Conservation (phyloP, 2,329 filamentous ascomycete species). For the Plenodomus biglobosus region DNA sequence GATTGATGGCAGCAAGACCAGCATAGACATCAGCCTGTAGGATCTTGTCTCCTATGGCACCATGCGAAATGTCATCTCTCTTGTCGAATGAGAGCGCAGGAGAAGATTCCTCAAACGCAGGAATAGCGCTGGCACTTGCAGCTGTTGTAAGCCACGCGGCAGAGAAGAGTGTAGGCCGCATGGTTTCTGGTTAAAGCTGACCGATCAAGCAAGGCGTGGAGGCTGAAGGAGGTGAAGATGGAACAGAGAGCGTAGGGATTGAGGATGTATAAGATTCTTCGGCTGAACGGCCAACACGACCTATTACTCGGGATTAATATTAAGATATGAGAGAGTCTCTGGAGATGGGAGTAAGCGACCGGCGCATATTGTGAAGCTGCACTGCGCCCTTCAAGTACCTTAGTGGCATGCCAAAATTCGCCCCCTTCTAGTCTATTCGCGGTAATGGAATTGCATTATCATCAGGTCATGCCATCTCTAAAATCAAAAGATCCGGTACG, state of each 20-base stretch:
- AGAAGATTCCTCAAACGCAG: slow-evolving; percentile 7
- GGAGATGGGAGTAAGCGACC: slow-evolving; percentile 12
- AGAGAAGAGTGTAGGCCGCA: slow-evolving; percentile 22
- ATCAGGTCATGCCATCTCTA: slow-evolving; percentile 1
- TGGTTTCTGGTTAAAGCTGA: slow-evolving; percentile 15
- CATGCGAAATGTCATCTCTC: slow-evolving; percentile 13
- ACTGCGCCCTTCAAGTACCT: slow-evolving; percentile 19
- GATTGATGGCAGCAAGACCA: slow-evolving; percentile 26
- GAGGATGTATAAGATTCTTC: slow-evolving; percentile 10
- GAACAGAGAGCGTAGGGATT: slow-evolving; percentile 5
- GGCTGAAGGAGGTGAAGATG: slow-evolving; percentile 7
- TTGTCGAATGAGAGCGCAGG: slow-evolving; percentile 17
- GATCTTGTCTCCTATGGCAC: slow-evolving; percentile 16
- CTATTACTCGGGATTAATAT: slow-evolving; percentile 12
- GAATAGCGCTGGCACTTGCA: slow-evolving; percentile 21
- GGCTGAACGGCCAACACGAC: slow-evolving; percentile 7
- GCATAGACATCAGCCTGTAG: slow-evolving; percentile 27
- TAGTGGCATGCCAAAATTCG: slow-evolving; percentile 3
- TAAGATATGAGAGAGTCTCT: slow-evolving; percentile 5
- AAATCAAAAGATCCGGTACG: slow-evolving; percentile 8
- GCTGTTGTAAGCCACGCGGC: slow-evolving; percentile 17
- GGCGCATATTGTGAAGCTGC: slow-evolving; percentile 6
- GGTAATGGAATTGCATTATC: background rate
- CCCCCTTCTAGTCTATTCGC: slow-evolving; percentile 5
- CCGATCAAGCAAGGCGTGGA: background rate